Percentiles rank a stretch among this genome's conserved stretches.
Evolutionary conservation across 176 grass and related monocot genomes (phyloP).

Genomic region (Olyra latifolia): DNA sequence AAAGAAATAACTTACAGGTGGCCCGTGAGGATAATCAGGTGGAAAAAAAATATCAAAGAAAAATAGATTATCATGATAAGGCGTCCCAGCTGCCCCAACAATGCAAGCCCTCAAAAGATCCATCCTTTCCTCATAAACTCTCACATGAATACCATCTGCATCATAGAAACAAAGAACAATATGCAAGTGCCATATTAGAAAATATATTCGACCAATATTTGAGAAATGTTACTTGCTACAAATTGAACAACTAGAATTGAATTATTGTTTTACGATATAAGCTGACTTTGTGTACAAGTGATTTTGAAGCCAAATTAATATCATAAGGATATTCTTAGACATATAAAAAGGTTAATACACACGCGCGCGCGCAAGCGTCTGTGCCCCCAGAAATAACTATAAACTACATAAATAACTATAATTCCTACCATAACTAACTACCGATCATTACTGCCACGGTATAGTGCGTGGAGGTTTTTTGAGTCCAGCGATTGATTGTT

Average conservation of each 20-base stretch:
- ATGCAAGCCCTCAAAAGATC: slow-evolving; percentile 92
- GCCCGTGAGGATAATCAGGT: slow-evolving; percentile 78
- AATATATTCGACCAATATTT: slow-evolving; percentile 17
- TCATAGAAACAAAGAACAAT: slow-evolving; percentile 19
- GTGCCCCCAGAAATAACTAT: no score
- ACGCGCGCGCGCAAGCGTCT: no score
- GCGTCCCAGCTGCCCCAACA: slow-evolving; percentile 85
- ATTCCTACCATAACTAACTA: no score
- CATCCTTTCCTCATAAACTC: slow-evolving; percentile 94
- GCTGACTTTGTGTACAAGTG: background rate
- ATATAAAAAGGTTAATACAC: background rate
- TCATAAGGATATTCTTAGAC: background rate
- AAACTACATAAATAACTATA: no score
- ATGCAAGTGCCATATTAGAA: slow-evolving; percentile 28
- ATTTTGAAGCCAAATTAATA: background rate
- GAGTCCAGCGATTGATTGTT: no score
- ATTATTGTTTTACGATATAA: slow-evolving; percentile 13
- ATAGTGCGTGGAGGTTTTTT: no score
- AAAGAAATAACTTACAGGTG: slow-evolving; percentile 72
- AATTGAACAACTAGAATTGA: background rate
- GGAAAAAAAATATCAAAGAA: slow-evolving; percentile 99
- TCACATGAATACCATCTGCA: slow-evolving; percentile 89
- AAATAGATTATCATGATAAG: slow-evolving; percentile 92
- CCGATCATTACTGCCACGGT: no score
- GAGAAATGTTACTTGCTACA: slow-evolving; percentile 23